Evolutionary conservation across 2,329 filamentous ascomycete genomes (phyloP).

Genomic region (Arthrocladium fulminans): DNA sequence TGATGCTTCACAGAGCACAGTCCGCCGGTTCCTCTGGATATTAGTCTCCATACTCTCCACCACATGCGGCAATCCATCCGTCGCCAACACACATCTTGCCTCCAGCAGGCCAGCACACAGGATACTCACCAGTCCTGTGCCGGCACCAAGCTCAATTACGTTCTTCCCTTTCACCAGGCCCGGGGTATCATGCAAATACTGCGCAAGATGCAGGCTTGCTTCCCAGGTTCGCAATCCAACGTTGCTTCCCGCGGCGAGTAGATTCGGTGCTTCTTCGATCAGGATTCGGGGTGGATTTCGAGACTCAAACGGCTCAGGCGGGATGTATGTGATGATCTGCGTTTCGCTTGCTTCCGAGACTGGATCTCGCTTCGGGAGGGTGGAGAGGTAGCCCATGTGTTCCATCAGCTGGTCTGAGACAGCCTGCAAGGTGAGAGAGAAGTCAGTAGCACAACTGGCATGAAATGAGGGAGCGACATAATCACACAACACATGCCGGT

Average conservation of each 20-base stretch:
- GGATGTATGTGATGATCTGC: slow-evolving; percentile 25
- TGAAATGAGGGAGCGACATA: background rate
- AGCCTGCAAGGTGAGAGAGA: slow-evolving; percentile 49
- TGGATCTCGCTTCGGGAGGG: slow-evolving; percentile 55
- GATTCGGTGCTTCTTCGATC: slow-evolving; percentile 20
- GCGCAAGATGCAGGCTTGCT: slow-evolving; percentile 55
- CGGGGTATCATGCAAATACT: slow-evolving; percentile 38
- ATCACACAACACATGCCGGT: background rate
- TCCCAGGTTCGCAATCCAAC: slow-evolving; percentile 64
- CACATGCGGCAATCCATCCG: slow-evolving; percentile 49
- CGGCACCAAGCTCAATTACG: slow-evolving; percentile 57
- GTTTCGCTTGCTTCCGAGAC: slow-evolving; percentile 52
- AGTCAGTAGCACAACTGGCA: slow-evolving; percentile 7
- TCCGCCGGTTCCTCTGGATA: slow-evolving; percentile 26
- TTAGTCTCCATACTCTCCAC: slow-evolving; percentile 33
- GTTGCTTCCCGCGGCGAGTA: slow-evolving; percentile 35
- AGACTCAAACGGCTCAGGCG: slow-evolving; percentile 14
- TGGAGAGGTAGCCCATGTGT: slow-evolving; percentile 56
- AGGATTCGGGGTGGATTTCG: slow-evolving; percentile 14
- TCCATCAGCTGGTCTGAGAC: slow-evolving; percentile 73
- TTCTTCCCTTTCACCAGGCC: slow-evolving; percentile 36
- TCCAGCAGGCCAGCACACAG: slow-evolving; percentile 52
- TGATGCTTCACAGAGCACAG: background rate
- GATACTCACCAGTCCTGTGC: slow-evolving; percentile 58
- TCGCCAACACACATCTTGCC: slow-evolving; percentile 47